Base-by-base conservation (phyloP, 2,329 filamentous ascomycete species). In the Tetracladium maxilliforme region DNA sequence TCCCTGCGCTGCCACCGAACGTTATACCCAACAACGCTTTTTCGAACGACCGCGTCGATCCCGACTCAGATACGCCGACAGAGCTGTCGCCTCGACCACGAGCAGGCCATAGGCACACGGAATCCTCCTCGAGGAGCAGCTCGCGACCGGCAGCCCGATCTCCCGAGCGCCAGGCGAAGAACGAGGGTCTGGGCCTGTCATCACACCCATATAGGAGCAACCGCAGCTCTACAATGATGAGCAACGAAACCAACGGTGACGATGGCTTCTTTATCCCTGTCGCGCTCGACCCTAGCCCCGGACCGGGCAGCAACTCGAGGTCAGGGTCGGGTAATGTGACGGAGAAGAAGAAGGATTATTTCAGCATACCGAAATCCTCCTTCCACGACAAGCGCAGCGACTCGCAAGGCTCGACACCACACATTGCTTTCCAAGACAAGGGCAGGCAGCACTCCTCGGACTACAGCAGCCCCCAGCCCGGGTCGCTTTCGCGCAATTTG, bases 361-460 rank as follows among this genome's bases (percentile, higher is more conserved):
- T 75, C 40, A 54, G 47, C 25, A 39, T 51, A 6, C 18, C 23
- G 7, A 30, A 31, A n/a, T 7, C 19, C 10, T 19, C 22, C 15
- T 18, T 22, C 10, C 38, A 33, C 23, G 32, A 35, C 4, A 30
- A 38, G n/a, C 59, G 57, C 23, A 42, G 41, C 10, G 63, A 64
- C 21, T 64, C 62, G 2, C 54, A 58, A 28, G 47, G 55, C 30
- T 66, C 72, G 3, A 84, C 81, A 10, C 82, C 84, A n/a, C 84
- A 93, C 42, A 92, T 92, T 39, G 79, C 83, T 13, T 92, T 84
- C 45, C 83, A 92, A 46, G 82, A 92, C 41, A 90, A 86, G 49
- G 70, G 70, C 3, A 68, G 79, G 22, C 63, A 70, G 31, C 51
- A 62, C 5, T 73, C 72, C 1, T 68, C 71, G 4, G 69, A 75